phyloP scores from a whole-genome alignment of 1,284 basidiomycete genomes.

The Naganishia liquefaciens region DNA sequence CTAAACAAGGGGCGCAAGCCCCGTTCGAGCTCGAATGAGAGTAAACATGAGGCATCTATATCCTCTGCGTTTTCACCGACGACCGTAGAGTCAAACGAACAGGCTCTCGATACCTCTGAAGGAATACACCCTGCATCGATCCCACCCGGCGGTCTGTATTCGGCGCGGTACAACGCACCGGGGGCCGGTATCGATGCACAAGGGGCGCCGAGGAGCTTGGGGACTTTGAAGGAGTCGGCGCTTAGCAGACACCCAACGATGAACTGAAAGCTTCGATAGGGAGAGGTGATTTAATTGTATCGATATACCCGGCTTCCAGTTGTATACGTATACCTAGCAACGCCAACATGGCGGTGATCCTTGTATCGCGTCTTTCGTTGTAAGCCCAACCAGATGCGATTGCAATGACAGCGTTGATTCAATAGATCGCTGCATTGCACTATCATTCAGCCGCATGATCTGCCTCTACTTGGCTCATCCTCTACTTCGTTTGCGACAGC shows the following conservation, averaged over 20 bases:
- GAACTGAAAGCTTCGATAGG: constrained; percentile 2
- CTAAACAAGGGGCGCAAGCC: constrained; percentile 23
- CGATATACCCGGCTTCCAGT: constrained; percentile 1
- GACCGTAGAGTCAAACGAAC: not conserved
- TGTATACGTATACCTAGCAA: not conserved
- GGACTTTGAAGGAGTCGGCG: constrained; percentile 36
- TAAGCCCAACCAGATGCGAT: not conserved
- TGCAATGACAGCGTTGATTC: not conserved
- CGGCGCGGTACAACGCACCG: constrained; percentile 18
- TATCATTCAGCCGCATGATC: no score
- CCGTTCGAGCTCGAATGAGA: constrained; percentile 28
- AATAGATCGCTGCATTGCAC: no score
- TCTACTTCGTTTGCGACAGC: no score
- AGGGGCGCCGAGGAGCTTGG: constrained; percentile 33
- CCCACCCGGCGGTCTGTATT: constrained; percentile 20
- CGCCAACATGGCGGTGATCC: not conserved
- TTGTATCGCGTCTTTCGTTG: not conserved
- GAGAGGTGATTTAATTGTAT: not conserved
- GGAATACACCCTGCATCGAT: not conserved
- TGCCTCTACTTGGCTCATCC: no score
- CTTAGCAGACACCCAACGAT: constrained; percentile 36
- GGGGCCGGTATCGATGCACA: constrained; percentile 18
- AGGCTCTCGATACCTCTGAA: constrained; percentile 5
- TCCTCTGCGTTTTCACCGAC: constrained; percentile 9
- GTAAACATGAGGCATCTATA: not conserved